A percentile compares a stretch with the other conserved stretches of the same genome.
phyloP scores from a whole-genome alignment of 75 land plant species.

The Isoetes taiwanensis region DNA sequence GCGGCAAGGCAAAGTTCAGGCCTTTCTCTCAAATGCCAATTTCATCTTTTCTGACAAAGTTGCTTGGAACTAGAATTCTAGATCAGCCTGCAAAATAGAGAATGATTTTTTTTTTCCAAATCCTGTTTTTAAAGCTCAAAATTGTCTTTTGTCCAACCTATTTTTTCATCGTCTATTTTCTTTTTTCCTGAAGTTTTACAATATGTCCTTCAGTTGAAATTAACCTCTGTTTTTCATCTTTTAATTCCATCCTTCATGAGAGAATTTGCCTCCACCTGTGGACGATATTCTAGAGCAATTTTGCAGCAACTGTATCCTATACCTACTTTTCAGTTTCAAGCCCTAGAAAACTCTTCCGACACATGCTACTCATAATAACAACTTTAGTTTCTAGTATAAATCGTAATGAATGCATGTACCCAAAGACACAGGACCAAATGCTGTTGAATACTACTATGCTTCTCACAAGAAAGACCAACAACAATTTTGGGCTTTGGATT shows the following conservation, averaged over 20 bases:
- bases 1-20: slow-evolving; percentile 16
- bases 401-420: slow-evolving; percentile 27
- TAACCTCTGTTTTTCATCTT: slow-evolving; percentile 23
- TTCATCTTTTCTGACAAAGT: slow-evolving; percentile 26
- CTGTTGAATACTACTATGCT: slow-evolving; percentile 52
- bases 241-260: slow-evolving; percentile 44
- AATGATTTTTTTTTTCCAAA: slow-evolving; percentile 38
- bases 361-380: slow-evolving; percentile 47
- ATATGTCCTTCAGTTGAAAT: slow-evolving; percentile 24
- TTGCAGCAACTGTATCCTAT: slow-evolving; percentile 39
- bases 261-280: slow-evolving; percentile 37
- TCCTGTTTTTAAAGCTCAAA: slow-evolving; percentile 41
- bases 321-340: slow-evolving; percentile 60
- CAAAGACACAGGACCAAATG: slow-evolving; percentile 45
- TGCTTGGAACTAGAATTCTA: slow-evolving; percentile 34
- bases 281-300: slow-evolving; percentile 44
- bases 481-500: slow-evolving; percentile 31
- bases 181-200: slow-evolving; percentile 33
- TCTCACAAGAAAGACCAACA: slow-evolving; percentile 49
- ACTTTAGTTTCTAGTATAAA: slow-evolving; percentile 66
- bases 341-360: slow-evolving; percentile 43
- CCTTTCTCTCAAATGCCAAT: slow-evolving; percentile 26
- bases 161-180: slow-evolving; percentile 37
- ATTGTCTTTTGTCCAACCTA: slow-evolving; percentile 20
- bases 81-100: slow-evolving; percentile 33